Base-by-base conservation (phyloP, 208 protist species). In the Trypanosoma platydactyli region DNA sequence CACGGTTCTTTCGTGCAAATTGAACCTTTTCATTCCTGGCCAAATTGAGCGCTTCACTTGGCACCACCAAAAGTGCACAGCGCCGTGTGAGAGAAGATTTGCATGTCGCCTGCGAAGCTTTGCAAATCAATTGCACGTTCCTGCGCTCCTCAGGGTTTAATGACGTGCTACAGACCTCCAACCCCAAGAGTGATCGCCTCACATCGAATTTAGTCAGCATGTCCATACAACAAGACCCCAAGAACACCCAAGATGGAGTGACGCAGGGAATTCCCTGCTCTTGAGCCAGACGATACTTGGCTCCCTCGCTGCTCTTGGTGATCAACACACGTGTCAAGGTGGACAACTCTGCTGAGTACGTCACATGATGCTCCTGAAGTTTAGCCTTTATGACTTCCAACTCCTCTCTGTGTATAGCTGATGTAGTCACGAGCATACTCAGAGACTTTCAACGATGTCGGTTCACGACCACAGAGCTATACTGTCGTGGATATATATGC, bases 211-310 rank as follows among this genome's bases (percentile, higher is more conserved):
- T 56, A 54, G 45, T 49, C 9, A 70, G 27, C 15, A 33, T 29
- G 2, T 68, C 64, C 42, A 79, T 56, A n/a, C 65, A 61, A 49
- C 84, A 87, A 45, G 42, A 53, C 22, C 81, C 81, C 9, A 79
- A 52, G 33, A 66, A 69, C 4, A 83, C 79, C 84, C 84, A 90
- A 11, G 68, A 42, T 22, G 74, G 48, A 1, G 68, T 70, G 40
- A 90, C 84, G 38, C 84, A 90, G n/a, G 84, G 84, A 49, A 90
- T 76, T n/a, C 75, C 68, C 6, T 62, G 65, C 44, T 69, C 46
- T 12, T 73, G 74, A 15, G 84, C 84, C 30, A 78, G 66, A 24
- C 53, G 54, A 52, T 77, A 83, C 65, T 90, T 90, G n/a, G 61
- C 30, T 6, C 76, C 74, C 15, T 63, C 56, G 30, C 33, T 40